Evolutionary conservation across 768 basidiomycete species (phyloP), one percentile per base, ranked within the genome.

Genomic region (Suillus fuscotomentosus): DNA sequence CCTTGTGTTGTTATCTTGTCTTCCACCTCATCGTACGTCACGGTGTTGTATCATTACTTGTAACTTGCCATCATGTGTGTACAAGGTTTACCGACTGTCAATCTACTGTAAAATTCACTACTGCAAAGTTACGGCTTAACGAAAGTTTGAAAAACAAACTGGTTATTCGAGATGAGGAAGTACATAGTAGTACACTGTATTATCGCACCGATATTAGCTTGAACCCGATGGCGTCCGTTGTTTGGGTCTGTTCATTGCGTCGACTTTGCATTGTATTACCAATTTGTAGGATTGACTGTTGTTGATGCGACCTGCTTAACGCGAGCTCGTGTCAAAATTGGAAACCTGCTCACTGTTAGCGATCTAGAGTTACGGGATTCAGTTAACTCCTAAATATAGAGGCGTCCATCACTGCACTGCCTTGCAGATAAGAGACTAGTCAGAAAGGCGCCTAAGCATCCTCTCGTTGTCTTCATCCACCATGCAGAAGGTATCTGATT

Each of bases 401-500:
- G 43, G 17, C 2, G 20, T 13, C 2, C n/a, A n/a, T n/a, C n/a
- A 27, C 9, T 36, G 3, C 50, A 27, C 50, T 27, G 50, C 50
- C 27, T 53, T 31, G 27, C 17, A 51, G 14, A 27, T 27, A 17
- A 27, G 50, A 53, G 51, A 20, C 17, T 17, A 10, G 2, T 27
- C 15, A 17, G 24, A 17, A 8, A 31, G 4, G 51, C 27, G 17
- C 31, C 31, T 20, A 53, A 5, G 31, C 51, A 20, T 53, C 34
- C n/a, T n/a, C 27, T 11, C 3, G 10, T 34, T 20, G 31, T 17
- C 17, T 54, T 54, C 20, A 34, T 34, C 31, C 17, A 6, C 17
- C 20, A 60, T 74, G 74, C 67, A 76, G 15, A 74, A 53, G 64
- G 15, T 76, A 34, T 71, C 69, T 9, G 73, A 74, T 63, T 69